Conservation (phyloP, 179 eudicot genomes). For the Sideroxylon spinosum region DNA sequence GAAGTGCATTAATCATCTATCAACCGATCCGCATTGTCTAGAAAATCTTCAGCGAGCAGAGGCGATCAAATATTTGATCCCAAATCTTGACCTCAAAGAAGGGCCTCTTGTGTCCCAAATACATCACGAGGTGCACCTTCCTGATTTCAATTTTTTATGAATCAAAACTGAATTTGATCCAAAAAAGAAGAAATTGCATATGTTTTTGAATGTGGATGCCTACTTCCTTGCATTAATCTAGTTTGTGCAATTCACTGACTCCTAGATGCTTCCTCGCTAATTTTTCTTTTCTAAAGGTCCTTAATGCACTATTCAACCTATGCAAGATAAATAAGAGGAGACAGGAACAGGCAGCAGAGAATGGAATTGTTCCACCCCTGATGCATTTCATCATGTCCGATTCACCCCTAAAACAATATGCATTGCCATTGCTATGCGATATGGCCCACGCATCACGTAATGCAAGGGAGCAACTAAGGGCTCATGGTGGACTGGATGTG, state of each 20-base stretch:
- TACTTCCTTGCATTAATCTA: neutral
- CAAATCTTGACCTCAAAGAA: slow-evolving; percentile 93
- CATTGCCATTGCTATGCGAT: slow-evolving; percentile 88
- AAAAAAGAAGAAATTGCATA: neutral
- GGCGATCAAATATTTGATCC: slow-evolving; percentile 88
- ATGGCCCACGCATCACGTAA: slow-evolving; percentile 99
- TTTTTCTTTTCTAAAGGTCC: slow-evolving; percentile 53
- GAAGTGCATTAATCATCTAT: slow-evolving; percentile 84
- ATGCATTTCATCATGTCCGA: slow-evolving; percentile 84
- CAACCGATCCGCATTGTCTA: slow-evolving; percentile 95
- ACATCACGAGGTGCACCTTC: slow-evolving; percentile 76
- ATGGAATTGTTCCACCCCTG: slow-evolving; percentile 95
- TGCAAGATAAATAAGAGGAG: slow-evolving; percentile 98
- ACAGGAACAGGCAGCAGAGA: slow-evolving; percentile 99
- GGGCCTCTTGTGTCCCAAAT: slow-evolving; percentile 87
- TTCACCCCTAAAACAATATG: slow-evolving; percentile 88
- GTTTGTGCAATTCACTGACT: neutral
- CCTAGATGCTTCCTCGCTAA: slow-evolving; percentile 16
- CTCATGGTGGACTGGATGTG: slow-evolving; percentile 96
- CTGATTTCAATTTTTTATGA: slow-evolving; percentile 7
- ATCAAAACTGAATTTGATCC: neutral
- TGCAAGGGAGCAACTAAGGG: slow-evolving; percentile 91
- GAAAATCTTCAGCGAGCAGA: slow-evolving; percentile 99
- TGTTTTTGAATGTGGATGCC: neutral
- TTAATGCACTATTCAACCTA: slow-evolving; percentile 88